phyloP scores from a whole-genome alignment of 2,329 filamentous ascomycete genomes.

The Diplodia sapinea region DNA sequence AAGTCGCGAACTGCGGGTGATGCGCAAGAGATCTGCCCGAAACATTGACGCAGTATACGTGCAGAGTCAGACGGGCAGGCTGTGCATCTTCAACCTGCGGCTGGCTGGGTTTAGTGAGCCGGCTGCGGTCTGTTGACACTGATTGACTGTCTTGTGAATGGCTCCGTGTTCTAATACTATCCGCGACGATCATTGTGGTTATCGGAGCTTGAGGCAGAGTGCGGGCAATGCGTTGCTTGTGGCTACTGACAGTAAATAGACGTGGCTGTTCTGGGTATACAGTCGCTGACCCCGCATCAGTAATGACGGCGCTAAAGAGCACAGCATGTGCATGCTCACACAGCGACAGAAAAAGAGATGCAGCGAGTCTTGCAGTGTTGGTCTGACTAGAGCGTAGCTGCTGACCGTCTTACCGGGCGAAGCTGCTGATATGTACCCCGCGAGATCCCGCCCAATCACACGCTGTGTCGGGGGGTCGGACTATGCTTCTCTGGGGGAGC shows the following conservation, averaged over 20 bases:
- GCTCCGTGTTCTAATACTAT: neutral
- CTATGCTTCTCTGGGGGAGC: neutral
- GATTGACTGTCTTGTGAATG: neutral
- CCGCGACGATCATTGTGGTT: neutral
- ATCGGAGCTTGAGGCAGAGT: no score
- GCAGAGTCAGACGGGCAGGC: neutral
- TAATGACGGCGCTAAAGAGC: neutral
- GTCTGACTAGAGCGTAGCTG: neutral
- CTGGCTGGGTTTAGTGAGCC: neutral
- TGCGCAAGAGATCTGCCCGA: neutral
- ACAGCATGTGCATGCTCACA: neutral
- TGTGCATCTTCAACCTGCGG: neutral
- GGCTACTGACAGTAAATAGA: no score
- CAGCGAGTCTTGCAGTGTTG: constrained; percentile 7
- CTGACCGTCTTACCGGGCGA: constrained; percentile 12
- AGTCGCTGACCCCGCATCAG: no score
- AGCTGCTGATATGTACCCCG: constrained; percentile 6
- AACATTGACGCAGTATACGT: neutral
- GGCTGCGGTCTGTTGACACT: neutral
- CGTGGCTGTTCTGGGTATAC: no score
- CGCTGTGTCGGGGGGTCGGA: neutral
- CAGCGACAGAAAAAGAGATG: neutral
- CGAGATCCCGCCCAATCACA: neutral
- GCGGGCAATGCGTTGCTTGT: no score
- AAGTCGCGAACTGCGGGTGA: neutral